Conservation (phyloP, 192 early-diverging fungal genomes). For the Coemansia sp. region DNA sequence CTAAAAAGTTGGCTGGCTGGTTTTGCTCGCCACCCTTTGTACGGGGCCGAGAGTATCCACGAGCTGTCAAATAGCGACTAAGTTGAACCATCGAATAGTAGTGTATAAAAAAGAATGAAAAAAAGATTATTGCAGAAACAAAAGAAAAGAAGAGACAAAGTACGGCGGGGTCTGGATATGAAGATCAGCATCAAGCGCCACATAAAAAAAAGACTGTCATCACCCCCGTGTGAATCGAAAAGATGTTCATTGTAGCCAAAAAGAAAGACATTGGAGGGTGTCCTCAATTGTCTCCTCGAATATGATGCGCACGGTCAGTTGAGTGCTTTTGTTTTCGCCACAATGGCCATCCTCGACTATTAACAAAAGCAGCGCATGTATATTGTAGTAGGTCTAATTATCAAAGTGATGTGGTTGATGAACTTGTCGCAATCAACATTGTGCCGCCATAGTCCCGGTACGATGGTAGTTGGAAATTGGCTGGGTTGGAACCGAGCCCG, state of each 20-base stretch:
- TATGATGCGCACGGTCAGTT: not conserved
- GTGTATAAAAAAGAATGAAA: not conserved
- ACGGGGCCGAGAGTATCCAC: not conserved
- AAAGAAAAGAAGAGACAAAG: not conserved
- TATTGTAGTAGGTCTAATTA: not conserved
- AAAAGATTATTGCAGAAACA: not conserved
- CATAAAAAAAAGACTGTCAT: not conserved
- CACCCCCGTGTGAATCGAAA: not conserved
- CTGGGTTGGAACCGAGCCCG: constrained; percentile 9
- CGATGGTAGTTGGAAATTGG: constrained; percentile 33
- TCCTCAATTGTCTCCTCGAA: not conserved
- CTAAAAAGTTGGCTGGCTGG: constrained; percentile 38
- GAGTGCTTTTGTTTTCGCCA: not conserved
- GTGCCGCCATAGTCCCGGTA: constrained; percentile 41
- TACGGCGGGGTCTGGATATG: not conserved
- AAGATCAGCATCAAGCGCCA: not conserved
- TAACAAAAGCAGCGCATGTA: not conserved
- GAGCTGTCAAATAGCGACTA: not conserved
- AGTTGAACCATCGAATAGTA: not conserved
- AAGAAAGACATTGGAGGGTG: not conserved
- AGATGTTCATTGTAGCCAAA: not conserved
- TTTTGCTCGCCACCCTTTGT: not conserved
- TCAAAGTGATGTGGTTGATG: not conserved
- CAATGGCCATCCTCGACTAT: not conserved
- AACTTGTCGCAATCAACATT: constrained; percentile 35